Evolutionary conservation across 1,284 basidiomycete genomes (phyloP).

Genomic region (Paramarasmius palmivorus): DNA sequence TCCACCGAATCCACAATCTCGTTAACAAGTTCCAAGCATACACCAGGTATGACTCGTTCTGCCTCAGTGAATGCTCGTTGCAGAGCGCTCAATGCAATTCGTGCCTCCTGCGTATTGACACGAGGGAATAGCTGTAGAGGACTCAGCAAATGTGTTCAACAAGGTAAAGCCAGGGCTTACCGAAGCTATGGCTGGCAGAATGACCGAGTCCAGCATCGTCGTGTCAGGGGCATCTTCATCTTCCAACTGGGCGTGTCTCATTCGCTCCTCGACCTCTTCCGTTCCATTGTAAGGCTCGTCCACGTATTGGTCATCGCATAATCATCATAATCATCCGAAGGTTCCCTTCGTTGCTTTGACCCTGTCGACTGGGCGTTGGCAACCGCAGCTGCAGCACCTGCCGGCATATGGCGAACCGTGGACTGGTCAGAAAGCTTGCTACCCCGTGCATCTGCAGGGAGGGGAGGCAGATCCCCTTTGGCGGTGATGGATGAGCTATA

Average conservation of each 20-base stretch:
- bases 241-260: slow-evolving; percentile 32
- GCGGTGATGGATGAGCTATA: slow-evolving; percentile 43
- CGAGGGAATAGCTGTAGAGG: slow-evolving; percentile 77
- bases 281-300: slow-evolving; percentile 2
- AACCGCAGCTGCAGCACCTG: slow-evolving; percentile 22
- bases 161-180: slow-evolving; percentile 41
- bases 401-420: slow-evolving; percentile 61
- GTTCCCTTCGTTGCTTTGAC: slow-evolving; percentile 36
- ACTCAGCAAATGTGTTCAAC: slow-evolving; percentile 7
- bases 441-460: slow-evolving; percentile 46
- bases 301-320: slow-evolving; percentile 57
- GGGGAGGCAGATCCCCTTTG: slow-evolving; percentile 62
- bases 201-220: slow-evolving; percentile 92
- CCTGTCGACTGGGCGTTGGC: slow-evolving; percentile 21
- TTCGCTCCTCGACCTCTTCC: slow-evolving; percentile 11
- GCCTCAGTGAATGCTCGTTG: slow-evolving; percentile 91
- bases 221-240: slow-evolving; percentile 78
- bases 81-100: slow-evolving; percentile 78
- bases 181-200: slow-evolving; percentile 89
- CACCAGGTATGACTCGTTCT: slow-evolving; percentile 84
- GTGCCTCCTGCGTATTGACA: slow-evolving; percentile 85
- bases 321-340: slow-evolving; percentile 68
- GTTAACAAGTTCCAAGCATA: slow-evolving; percentile 80
- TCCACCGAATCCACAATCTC: slow-evolving; percentile 92
- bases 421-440: slow-evolving; percentile 54